Evolutionary conservation across 768 basidiomycete genomes (phyloP), one percentile per base, ranked within the genome.

Genomic region (Steccherinum ochraceum): DNA sequence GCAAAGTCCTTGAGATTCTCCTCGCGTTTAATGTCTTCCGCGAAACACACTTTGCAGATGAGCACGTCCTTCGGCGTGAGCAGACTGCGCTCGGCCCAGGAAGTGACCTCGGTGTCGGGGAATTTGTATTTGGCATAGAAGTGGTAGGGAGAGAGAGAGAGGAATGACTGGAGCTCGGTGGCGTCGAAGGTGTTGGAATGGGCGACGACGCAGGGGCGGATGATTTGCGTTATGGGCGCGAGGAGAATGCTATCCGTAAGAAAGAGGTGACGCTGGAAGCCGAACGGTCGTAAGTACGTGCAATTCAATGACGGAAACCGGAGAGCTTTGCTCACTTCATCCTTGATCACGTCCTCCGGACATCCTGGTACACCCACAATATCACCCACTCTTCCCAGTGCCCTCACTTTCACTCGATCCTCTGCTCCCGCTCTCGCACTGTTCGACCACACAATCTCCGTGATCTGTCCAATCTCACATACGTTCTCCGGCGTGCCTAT

Each of bases 261-360:
- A 55, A 78, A 86, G 0, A 87, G 58, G 51, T 90, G 79, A 19
- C 77, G 73, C 85, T 89, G 40, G 2, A n/a, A n/a, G n/a, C n/a
- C n/a, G n/a, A n/a, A n/a, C n/a, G n/a, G n/a, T n/a, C n/a, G n/a
- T n/a, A n/a, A n/a, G n/a, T n/a, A n/a, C n/a, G n/a, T n/a, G 40
- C n/a, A n/a, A n/a, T n/a, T n/a, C n/a, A n/a, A n/a, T n/a, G n/a
- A n/a, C n/a, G n/a, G n/a, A n/a, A n/a, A n/a, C n/a, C n/a, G n/a
- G n/a, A n/a, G n/a, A n/a, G n/a, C n/a, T n/a, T n/a, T n/a, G n/a
- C n/a, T n/a, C n/a, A 84, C 86, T 72, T 86, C 84, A 52, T 88
- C 81, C 55, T 72, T 76, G 18, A 81, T 46, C 0, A 69, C 52
- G 19, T 62, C 51, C 0, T 47, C 50, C 0, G 80, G 80, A 24